These are phyloP conservation scores for Candida adriatica DNA, from an alignment of 805 yeast genomes.

Conservation along the genomic window DNA sequence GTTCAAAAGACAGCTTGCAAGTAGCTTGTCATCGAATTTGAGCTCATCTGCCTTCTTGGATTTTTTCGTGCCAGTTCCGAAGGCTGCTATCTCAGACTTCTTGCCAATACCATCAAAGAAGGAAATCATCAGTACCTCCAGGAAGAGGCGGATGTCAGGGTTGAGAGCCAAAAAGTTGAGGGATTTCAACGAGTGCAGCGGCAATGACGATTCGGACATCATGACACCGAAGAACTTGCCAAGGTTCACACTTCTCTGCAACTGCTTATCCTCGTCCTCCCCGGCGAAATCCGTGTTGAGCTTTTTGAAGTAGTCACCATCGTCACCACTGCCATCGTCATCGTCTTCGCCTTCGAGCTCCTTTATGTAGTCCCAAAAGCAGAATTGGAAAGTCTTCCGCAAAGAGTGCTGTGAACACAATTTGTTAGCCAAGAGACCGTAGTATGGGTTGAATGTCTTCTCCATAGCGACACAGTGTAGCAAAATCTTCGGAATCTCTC, in stretches of 20 bases:
- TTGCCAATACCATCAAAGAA: constrained; percentile 60
- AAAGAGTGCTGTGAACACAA: constrained; percentile 68
- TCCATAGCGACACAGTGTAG: constrained; percentile 85
- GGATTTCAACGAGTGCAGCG: constrained; percentile 65
- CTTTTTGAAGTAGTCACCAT: constrained; percentile 23
- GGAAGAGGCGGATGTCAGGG: constrained; percentile 54
- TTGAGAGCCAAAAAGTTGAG: constrained; percentile 64
- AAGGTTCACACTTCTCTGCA: constrained; percentile 57
- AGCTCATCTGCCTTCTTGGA: constrained; percentile 29
- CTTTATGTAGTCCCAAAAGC: constrained; percentile 79
- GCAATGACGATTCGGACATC: constrained; percentile 65
- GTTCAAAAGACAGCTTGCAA: constrained; percentile 44
- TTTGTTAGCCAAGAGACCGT: constrained; percentile 71
- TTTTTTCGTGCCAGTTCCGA: constrained; percentile 25
- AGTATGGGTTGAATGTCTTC: constrained; percentile 81
- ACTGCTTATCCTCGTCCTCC: constrained; percentile 45
- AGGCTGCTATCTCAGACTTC: constrained; percentile 39
- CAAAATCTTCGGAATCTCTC: constrained; percentile 81
- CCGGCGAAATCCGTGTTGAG: constrained; percentile 27
- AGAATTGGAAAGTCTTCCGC: constrained; percentile 81
- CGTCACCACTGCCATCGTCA: constrained; percentile 28
- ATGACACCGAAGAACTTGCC: constrained; percentile 79
- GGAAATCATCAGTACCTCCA: constrained; percentile 68
- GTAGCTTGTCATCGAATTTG: constrained; percentile 39
- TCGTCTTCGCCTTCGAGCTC: constrained; percentile 54